Conservation (phyloP, 148 eudicot species). For the Chenopodium suecicum region DNA sequence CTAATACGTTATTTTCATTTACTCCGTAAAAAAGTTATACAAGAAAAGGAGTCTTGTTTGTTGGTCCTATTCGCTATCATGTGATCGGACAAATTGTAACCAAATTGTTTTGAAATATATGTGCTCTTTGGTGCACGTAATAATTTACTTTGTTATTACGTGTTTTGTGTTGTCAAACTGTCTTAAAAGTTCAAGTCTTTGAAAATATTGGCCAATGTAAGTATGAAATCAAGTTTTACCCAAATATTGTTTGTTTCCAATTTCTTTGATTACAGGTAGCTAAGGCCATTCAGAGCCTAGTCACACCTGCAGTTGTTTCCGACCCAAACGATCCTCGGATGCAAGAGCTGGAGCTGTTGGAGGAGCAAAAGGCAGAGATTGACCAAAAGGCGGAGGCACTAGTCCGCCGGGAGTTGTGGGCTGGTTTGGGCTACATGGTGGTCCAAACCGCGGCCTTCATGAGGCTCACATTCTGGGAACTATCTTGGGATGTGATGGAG, state of each 20-base stretch:
- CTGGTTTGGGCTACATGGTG: conserved; percentile 68
- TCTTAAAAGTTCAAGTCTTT: not conserved
- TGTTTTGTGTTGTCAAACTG: not conserved
- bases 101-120: not conserved
- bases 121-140: not conserved
- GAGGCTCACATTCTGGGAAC: conserved; percentile 96
- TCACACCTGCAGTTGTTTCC: conserved; percentile 27
- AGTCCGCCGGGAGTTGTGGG: conserved; percentile 76
- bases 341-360: conserved; percentile 59
- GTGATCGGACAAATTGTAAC: not conserved
- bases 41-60: not conserved
- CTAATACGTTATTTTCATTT: no score
- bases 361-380: conserved; percentile 56
- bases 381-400: conserved; percentile 64
- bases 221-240: conserved; percentile 51
- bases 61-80: not conserved
- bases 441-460: conserved; percentile 83
- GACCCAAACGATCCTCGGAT: conserved; percentile 40
- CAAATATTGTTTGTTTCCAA: conserved; percentile 29
- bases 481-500: conserved; percentile 99
- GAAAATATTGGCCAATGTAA: not conserved
- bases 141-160: not conserved
- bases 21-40: not conserved
- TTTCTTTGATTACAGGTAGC: conserved; percentile 60
- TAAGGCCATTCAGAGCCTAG: conserved; percentile 60